Evolutionary conservation across 352 stramenopile genomes (phyloP).

Genomic region (Pythium sukuiense): DNA sequence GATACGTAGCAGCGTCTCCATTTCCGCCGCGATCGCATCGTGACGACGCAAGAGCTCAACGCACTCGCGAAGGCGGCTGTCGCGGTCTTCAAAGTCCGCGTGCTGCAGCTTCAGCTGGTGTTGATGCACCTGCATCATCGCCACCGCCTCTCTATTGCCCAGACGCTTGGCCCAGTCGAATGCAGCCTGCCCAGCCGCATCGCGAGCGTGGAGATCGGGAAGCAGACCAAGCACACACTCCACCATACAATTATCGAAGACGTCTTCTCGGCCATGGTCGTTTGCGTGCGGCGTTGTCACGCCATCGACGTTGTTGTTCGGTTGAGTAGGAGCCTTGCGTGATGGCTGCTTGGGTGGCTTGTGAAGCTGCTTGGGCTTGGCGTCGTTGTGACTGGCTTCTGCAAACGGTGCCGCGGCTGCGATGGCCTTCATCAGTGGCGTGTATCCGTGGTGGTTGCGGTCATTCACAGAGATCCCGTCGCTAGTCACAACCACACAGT

Average conservation of each 20-base stretch:
- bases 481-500: background rate
- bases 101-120: conserved; percentile 12
- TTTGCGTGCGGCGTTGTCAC: background rate
- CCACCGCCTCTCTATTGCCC: conserved; percentile 36
- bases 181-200: conserved; percentile 53
- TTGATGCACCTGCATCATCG: conserved; percentile 37
- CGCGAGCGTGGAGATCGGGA: conserved; percentile 42
- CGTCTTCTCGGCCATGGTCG: conserved; percentile 14
- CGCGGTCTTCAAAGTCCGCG: conserved; percentile 35
- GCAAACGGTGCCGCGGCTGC: conserved; percentile 40
- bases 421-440: conserved; percentile 75
- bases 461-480: conserved; percentile 62
- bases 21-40: conserved; percentile 29
- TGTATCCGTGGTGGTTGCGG: conserved; percentile 58
- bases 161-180: conserved; percentile 67
- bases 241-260: conserved; percentile 60
- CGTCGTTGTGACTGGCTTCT: background rate
- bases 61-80: conserved; percentile 41
- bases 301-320: conserved; percentile 22
- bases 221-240: conserved; percentile 38
- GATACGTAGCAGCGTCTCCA: conserved; percentile 34
- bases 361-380: conserved; percentile 1
- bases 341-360: background rate
- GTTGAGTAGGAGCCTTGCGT: too few species aligned
- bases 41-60: conserved; percentile 38